Evolutionary conservation across 305 asterid genomes (phyloP), one percentile per base, ranked within the genome.

Genomic region (Rubia tinctorum): DNA sequence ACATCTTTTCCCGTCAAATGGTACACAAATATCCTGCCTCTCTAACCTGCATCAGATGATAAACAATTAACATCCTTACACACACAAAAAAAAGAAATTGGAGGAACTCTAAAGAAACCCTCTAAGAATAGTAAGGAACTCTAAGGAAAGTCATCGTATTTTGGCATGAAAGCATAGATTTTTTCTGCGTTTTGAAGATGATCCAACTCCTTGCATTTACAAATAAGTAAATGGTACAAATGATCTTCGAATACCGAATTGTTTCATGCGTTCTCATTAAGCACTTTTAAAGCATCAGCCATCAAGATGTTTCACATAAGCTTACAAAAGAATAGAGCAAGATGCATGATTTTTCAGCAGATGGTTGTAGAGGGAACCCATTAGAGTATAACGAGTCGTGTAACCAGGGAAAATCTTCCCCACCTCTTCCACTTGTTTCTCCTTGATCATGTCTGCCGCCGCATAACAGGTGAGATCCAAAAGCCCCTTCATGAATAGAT

Each of bases 181-280:
- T 79, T 87, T 80, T 77, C 45, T 22, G 98, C 90, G 56, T 87
- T 80, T 73, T 84, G 90, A 59, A 86, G 86, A 77, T 79, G 80
- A 37, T 86, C 89, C 66, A 77, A 73, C 76, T 93, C 98, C 84
- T 91, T 91, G 87, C 98, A 93, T 0, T 92, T 86, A 77, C 97
- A 93, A 70, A 93, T 88, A 56, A 91, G 73, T 69, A 90, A 86
- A 84, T 91, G 97, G 86, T 93, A 87, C 82, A 90, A 80, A 73
- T 85, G 85, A 75, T 93, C 91, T 86, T 93, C 96, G 73, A 90
- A 93, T 60, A 82, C 15, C 59, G 87, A 79, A 85, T 91, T 97
- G 71, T 76, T 65, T 97, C 98, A 93, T 77, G 67, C 67, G 82
- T 93, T 93, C 40, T 87, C 86, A 69, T 68, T 55, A 69, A 91